Base-by-base conservation (phyloP, 2,329 filamentous ascomycete genomes). In the Exophiala aquamarina region DNA sequence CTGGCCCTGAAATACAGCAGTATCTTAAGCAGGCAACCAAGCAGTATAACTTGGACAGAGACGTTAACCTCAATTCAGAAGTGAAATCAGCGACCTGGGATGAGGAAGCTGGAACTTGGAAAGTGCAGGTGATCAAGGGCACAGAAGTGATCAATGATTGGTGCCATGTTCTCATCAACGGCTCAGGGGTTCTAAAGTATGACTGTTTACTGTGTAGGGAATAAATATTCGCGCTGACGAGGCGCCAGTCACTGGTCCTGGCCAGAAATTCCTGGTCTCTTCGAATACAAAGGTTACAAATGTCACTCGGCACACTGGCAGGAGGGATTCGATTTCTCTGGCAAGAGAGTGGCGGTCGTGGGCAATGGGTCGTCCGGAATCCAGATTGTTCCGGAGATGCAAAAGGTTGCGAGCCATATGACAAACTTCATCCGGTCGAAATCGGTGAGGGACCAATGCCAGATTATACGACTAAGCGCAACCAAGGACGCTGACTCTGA, bases 221-320 rank as follows among this genome's bases (percentile, higher is more conserved):
- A 10, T 4, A 23, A 14, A 29, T 29, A 21, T 35, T 19, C 13
- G 32, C 4, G 11, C 17, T 17, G 15, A 18, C 34, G 9, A n/a
- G n/a, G 10, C 18, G 5, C n/a, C 17, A 82, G 82, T 55, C 62
- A 71, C 46, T 19, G 57, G 56, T 52, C 44, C 14, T 57, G 50
- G 52, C 59, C 60, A 2, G 54, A 60, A n/a, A 64, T 65, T 48
- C 34, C 39, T 3, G 49, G 49, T 4, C 49, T 48, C 11, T 62
- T 66, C 21, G 50, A 34, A 0, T 71, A 66, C 47, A 49, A 61
- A 37, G 69, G 69, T 1, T 58, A 53, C 19, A 39, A 70, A 3
- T 69, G 70, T 47, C 69, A 71, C 54, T 69, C 68, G 5, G 67
- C 69, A 1, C 49, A 59, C 38, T 73, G 69, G 69, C 65, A 70